phyloP scores from a whole-genome alignment of 1,284 basidiomycete genomes.

The Cryptococcus sp. region DNA sequence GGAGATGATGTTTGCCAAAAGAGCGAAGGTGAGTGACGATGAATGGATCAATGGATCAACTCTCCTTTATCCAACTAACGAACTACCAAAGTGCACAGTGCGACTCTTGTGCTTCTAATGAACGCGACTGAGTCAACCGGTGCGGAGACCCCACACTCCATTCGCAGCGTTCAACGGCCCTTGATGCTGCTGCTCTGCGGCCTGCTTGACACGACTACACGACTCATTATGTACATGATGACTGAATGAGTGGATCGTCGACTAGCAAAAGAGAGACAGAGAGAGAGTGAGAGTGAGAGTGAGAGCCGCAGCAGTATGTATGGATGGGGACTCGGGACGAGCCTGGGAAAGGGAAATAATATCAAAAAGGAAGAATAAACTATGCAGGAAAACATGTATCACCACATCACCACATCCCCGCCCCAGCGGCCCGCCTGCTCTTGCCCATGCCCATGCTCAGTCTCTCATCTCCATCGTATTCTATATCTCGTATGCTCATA shows the following conservation, averaged over 20 bases:
- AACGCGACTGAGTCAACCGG: too few relatives aligned
- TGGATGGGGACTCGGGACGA: too few relatives aligned
- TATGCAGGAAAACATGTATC: neutral
- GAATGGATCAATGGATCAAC: neutral
- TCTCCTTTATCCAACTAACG: neutral
- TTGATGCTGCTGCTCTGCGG: neutral
- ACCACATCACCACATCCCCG: neutral
- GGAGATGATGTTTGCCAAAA: too few relatives aligned
- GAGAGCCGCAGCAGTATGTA: neutral
- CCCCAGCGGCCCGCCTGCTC: neutral
- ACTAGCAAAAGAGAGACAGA: neutral
- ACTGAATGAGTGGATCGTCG: constrained; percentile 1
- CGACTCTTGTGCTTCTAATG: neutral
- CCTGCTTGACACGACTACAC: neutral
- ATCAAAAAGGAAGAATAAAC: neutral
- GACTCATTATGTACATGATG: constrained; percentile 16
- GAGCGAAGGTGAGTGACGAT: neutral
- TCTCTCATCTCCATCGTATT: neutral
- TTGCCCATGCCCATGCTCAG: neutral
- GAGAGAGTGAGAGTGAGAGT: neutral
- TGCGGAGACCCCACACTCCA: too few relatives aligned
- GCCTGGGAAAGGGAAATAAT: too few relatives aligned
- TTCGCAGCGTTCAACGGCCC: too few relatives aligned
- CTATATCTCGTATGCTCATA: too few relatives aligned
- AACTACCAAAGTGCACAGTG: neutral